These are phyloP conservation scores for Linum trigynum DNA, from an alignment of 345 rosid species.

Conservation along the genomic window DNA sequence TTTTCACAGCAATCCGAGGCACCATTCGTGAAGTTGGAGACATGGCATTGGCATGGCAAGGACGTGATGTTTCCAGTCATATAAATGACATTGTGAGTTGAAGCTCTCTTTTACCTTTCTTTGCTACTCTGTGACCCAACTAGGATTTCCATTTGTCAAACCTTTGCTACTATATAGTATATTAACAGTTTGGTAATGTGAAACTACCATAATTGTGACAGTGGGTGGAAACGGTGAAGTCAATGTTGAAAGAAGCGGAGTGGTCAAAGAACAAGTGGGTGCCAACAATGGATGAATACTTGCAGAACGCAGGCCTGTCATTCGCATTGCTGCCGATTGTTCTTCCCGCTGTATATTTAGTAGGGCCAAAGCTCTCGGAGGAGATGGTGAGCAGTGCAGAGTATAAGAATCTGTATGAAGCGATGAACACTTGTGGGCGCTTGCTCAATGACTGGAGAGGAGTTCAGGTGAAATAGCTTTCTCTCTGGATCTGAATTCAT, in stretches of 20 bases:
- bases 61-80: constrained; percentile 41
- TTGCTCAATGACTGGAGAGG: constrained; percentile 67
- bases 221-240: constrained; percentile 74
- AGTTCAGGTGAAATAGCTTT: constrained; percentile 35
- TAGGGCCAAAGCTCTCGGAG: constrained; percentile 58
- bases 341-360: constrained; percentile 60
- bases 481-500: neutral
- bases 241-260: constrained; percentile 53
- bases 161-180: too few relatives aligned
- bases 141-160: too few relatives aligned
- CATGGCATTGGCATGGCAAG: constrained; percentile 51
- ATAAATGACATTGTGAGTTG: constrained; percentile 44
- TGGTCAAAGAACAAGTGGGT: constrained; percentile 43
- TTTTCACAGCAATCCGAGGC: constrained; percentile 54
- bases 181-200: neutral
- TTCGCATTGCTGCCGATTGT: constrained; percentile 79
- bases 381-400: constrained; percentile 31
- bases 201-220: constrained; percentile 9
- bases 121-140: too few relatives aligned
- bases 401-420: constrained; percentile 33
- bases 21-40: constrained; percentile 66
- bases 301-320: constrained; percentile 55
- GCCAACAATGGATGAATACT: constrained; percentile 61
- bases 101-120: neutral
- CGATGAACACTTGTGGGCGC: constrained; percentile 77